A percentile compares a stretch with the other conserved stretches of the same genome.
Evolutionary conservation across 2,329 filamentous ascomycete genomes (phyloP).

Genomic region (Diplocarpon rosae): DNA sequence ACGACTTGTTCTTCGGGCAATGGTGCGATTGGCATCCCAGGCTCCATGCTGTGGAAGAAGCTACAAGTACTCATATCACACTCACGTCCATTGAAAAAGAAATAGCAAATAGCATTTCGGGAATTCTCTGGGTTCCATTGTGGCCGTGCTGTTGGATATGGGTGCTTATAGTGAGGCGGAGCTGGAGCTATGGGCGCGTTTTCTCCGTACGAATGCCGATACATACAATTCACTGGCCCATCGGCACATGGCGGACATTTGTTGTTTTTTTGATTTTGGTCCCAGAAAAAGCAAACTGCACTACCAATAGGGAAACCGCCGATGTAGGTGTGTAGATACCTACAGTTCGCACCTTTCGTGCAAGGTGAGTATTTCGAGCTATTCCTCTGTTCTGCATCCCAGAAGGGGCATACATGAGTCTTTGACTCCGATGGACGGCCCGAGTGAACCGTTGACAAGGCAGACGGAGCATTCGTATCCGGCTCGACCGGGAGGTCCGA

Average conservation of each 20-base stretch:
- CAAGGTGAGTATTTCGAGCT: not conserved
- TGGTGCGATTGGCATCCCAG: conserved; percentile 3
- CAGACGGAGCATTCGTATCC: not conserved
- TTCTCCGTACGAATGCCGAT: conserved; percentile 3
- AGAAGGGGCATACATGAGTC: not conserved
- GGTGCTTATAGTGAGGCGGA: not conserved
- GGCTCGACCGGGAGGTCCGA: not conserved
- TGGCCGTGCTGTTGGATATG: not conserved
- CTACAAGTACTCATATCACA: conserved; percentile 5
- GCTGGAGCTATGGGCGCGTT: conserved; percentile 1
- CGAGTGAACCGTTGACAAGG: no score
- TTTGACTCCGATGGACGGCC: not conserved
- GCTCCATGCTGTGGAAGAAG: conserved; percentile 6
- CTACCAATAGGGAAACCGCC: not conserved
- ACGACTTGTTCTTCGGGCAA: not conserved
- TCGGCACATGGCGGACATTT: not conserved
- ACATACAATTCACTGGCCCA: conserved; percentile 2
- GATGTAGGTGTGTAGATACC: not conserved
- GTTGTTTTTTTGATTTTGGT: not conserved
- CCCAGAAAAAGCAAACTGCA: conserved; percentile 10
- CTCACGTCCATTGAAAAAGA: not conserved
- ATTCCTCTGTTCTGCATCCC: not conserved
- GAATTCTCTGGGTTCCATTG: not conserved
- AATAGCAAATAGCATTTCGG: conserved; percentile 4
- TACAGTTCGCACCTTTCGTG: not conserved